Percentiles rank a stretch among this genome's conserved stretches.
These are phyloP conservation scores for Peniophora sp. DNA, from an alignment of 1,284 basidiomycete genomes.

Conservation along the genomic window DNA sequence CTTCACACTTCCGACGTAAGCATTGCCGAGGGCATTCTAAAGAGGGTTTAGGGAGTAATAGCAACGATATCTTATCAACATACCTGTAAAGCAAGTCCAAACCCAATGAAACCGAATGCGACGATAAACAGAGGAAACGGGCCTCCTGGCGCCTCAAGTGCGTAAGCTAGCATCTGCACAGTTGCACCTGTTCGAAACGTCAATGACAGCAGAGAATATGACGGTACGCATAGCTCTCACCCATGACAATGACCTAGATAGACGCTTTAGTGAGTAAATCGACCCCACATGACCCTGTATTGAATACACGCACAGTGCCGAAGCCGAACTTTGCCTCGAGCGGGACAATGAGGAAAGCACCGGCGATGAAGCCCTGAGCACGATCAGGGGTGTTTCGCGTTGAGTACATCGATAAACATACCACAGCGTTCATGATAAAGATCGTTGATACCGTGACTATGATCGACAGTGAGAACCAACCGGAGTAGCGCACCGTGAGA, in stretches of 20 bases:
- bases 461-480: slow-evolving; percentile 9
- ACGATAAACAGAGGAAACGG: slow-evolving; percentile 30
- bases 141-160: slow-evolving; percentile 34
- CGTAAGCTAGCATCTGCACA: slow-evolving; percentile 37
- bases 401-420: slow-evolving; percentile 3
- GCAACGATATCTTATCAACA: background rate
- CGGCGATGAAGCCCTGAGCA: slow-evolving; percentile 36
- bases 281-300: background rate
- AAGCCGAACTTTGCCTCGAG: slow-evolving; percentile 51
- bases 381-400: background rate
- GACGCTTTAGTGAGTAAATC: background rate
- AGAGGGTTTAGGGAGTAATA: too few species aligned
- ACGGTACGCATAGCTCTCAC: slow-evolving; percentile 11
- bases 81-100: slow-evolving; percentile 11
- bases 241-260: slow-evolving; percentile 27
- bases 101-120: slow-evolving; percentile 12
- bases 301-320: slow-evolving; percentile 37
- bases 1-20: slow-evolving; percentile 17
- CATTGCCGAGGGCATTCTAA: slow-evolving; percentile 22
- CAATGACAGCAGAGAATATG: background rate
- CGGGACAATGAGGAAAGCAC: slow-evolving; percentile 44
- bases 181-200: slow-evolving; percentile 28
- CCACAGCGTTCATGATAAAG: slow-evolving; percentile 8
- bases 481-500: background rate
- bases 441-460: slow-evolving; percentile 7